Base-by-base conservation (phyloP, 1,284 basidiomycete species). In the Salmacisia buchloeana region DNA sequence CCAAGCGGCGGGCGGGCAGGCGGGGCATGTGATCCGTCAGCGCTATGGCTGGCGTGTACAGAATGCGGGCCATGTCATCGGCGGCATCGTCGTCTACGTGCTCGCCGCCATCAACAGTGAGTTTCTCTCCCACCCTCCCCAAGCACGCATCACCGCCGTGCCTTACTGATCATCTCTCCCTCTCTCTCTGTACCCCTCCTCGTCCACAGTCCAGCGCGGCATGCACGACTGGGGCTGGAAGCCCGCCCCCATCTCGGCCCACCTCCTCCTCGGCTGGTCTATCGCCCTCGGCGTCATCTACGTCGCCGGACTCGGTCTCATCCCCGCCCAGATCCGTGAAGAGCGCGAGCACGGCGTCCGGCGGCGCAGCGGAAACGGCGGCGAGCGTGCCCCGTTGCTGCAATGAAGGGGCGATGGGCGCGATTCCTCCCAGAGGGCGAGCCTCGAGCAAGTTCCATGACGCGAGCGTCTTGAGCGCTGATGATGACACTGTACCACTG, bases 1-100 rank as follows among this genome's bases (percentile, higher is more conserved):
- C 10, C 88, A 90, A 77, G 81, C 83, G 66, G 68, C 74, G 1
- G 76, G 89, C 4, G 88, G 88, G 2, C 82, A 83, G 2, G 68
- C 86, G 63, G 85, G 87, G 60, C 88, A 89, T 75, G 85, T 79
- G 63, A 69, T 85, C 61, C 49, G 49, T 3, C 70, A 54, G 34
- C 25, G 29, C 18, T 29, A 54, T 31, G 49, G 49, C 12, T 31
- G 15, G 31, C 49, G 49, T 31, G 25, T 31, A 6, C 56, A 63
- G 35, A 52, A 69, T 63, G 23, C 67, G 23, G 54, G 71, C 25
- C 74, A 76, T 33, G 66, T 67, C 12, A 46, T 70, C 21, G 21
- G 70, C 15, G 74, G 74, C 2, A 58, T 74, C 15, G 31, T 67
- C 46, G 66, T 65, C 0, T 63, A 62, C 10, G 60, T 33, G 2